Base-by-base conservation (phyloP, 805 yeast genomes). In the Spathaspora sp. region DNA sequence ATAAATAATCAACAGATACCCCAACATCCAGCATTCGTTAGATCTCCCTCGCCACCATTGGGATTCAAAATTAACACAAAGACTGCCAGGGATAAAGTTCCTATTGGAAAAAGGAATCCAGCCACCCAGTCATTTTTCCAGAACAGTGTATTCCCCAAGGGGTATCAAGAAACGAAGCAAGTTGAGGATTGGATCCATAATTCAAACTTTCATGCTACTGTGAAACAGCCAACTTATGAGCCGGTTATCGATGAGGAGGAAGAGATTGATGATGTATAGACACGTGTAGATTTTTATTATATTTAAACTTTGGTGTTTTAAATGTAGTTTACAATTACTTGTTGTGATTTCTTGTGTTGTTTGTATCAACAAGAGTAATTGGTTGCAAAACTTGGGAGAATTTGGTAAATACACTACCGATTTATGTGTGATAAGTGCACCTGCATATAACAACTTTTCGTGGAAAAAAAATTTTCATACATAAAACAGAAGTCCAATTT, bases 211-310 rank as follows among this genome's bases (percentile, higher is more conserved):
- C 47, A 45, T n/a, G 40, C 11, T 20, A 17, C 9, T 7, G 35
- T 44, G 17, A 55, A 55, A 40, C 42, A 20, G 3, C 48, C 54
- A 3, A 32, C 42, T 12, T 55, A 53, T 38, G 55, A 48, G 40
- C 58, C 58, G 9, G 54, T 55, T 10, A 53, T 55, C 17, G 48
- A 54, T 43, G 58, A 55, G 43, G 58, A 55, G 38, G 58, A 55
- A 6, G 58, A 55, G 17, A 51, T 28, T 29, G 55, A 49, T n/a
- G 40, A 35, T 35, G 17, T 35, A n/a, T 35, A 35, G 40, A 35
- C 40, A 4, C 26, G 26, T 23, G 26, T 23, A 23, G 26, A 23
- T 23, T 23, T 23, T 3, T 23, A 23, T 23, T 23, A 4, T 23
- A 23, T 3, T 4, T 23, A 23, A 23, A 23, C 6, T 23, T 23